Conservation (phyloP, 768 basidiomycete genomes). For the Lyophyllum decastes region DNA sequence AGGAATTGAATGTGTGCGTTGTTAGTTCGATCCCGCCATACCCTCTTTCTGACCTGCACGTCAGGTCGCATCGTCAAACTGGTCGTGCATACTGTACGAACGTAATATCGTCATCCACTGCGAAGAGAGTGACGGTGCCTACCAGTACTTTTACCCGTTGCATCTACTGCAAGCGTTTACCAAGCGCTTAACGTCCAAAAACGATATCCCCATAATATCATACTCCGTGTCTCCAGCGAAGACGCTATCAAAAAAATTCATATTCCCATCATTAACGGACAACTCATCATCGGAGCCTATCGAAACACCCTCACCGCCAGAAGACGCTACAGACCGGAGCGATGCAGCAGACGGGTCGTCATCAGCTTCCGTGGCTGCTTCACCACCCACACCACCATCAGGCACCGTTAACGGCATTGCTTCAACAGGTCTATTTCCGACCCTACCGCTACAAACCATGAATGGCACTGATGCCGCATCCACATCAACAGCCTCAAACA, state of each 20-base stretch:
- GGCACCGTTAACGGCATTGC: not conserved
- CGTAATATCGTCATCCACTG: constrained; percentile 71
- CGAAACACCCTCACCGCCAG: not conserved
- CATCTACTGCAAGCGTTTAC: constrained; percentile 37
- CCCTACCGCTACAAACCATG: not conserved
- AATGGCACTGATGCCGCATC: not conserved
- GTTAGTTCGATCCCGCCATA: not conserved
- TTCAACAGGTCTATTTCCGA: not conserved
- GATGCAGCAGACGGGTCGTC: not conserved
- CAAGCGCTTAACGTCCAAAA: constrained; percentile 23
- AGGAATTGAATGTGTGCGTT: constrained; percentile 69
- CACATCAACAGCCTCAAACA: constrained; percentile 5
- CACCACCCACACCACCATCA: not conserved
- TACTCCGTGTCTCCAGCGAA: constrained; percentile 42
- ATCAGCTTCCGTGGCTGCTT: not conserved
- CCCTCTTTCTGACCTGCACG: not conserved
- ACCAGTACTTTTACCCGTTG: constrained; percentile 70
- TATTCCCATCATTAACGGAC: constrained; percentile 38
- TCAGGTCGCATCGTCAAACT: constrained; percentile 68
- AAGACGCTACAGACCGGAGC: not conserved
- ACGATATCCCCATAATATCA: constrained; percentile 41
- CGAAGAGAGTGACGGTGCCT: constrained; percentile 66
- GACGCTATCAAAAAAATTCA: constrained; percentile 53
- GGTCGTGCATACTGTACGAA: constrained; percentile 75
- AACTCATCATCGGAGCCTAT: not conserved